Evolutionary conservation across 495 filamentous ascomycete species (phyloP).

Genomic region (Aspergillus ellipticus): DNA sequence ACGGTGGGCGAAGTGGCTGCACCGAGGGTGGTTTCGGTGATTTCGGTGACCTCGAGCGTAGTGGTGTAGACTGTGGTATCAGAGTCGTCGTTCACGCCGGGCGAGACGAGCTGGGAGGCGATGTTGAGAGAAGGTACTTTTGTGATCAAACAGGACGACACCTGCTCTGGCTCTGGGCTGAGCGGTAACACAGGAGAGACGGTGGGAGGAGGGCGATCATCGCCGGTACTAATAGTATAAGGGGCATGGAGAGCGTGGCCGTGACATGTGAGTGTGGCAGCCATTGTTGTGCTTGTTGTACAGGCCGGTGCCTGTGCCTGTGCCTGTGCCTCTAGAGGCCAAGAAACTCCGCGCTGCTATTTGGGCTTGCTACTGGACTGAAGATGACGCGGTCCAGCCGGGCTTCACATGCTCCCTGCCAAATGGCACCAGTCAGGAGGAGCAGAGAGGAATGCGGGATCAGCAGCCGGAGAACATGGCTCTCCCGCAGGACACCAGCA

Average conservation of each 20-base stretch:
- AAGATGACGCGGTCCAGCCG: slow-evolving; percentile 5
- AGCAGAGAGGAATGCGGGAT: slow-evolving; percentile 7
- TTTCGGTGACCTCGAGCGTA: slow-evolving; percentile 5
- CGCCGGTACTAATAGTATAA: slow-evolving; percentile 5
- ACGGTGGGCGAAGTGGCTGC: slow-evolving; percentile 7
- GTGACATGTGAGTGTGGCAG: slow-evolving; percentile 30
- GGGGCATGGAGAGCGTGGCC: not conserved
- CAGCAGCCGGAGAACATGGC: slow-evolving; percentile 9
- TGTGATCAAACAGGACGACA: not conserved
- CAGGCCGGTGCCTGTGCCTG: not conserved
- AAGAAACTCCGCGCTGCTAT: not conserved
- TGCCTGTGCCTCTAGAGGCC: slow-evolving; percentile 9
- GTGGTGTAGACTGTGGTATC: not conserved
- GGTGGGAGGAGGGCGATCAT: not conserved
- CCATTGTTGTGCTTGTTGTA: slow-evolving; percentile 4
- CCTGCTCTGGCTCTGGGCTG: not conserved
- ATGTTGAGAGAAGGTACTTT: not conserved
- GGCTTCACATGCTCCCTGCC: slow-evolving; percentile 17
- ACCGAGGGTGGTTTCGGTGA: slow-evolving; percentile 7
- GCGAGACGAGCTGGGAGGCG: slow-evolving; percentile 1
- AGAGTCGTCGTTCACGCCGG: slow-evolving; percentile 7
- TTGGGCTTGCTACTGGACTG: not conserved
- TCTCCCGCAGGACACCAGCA: no score
- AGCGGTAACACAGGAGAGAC: slow-evolving; percentile 1
- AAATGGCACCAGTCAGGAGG: slow-evolving; percentile 16